Percentiles rank a stretch among this genome's conserved stretches.
These are phyloP conservation scores for Ophiostoma montium DNA, from an alignment of 2,329 filamentous ascomycete genomes.

Conservation along the genomic window DNA sequence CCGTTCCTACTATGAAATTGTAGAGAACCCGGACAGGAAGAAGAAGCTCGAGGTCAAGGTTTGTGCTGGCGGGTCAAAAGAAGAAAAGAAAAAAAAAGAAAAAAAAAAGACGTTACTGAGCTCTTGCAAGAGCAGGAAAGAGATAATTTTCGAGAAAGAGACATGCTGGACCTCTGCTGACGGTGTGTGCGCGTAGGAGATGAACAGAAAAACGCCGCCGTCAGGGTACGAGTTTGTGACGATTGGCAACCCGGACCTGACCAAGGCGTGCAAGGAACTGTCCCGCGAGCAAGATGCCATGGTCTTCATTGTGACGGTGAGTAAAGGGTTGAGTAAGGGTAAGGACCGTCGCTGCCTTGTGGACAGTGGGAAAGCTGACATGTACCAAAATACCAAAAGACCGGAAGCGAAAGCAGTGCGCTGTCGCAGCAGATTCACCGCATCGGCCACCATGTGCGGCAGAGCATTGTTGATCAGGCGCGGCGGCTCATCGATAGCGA, in stretches of 20 bases:
- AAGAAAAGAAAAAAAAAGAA: no score
- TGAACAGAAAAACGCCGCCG: constrained; percentile 35
- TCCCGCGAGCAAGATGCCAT: constrained; percentile 47
- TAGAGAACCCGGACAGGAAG: constrained; percentile 50
- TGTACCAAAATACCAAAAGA: not conserved
- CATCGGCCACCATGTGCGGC: constrained; percentile 45
- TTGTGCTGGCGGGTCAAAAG: constrained; percentile 13
- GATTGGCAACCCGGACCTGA: constrained; percentile 46
- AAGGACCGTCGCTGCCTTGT: no score
- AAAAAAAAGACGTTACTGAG: no score
- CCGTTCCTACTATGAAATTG: constrained; percentile 48
- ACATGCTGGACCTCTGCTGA: not conserved
- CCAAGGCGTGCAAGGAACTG: constrained; percentile 47
- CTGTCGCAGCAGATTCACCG: constrained; percentile 40
- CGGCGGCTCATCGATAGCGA: constrained; percentile 17
- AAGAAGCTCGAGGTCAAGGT: constrained; percentile 51
- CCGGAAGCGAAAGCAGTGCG: constrained; percentile 1
- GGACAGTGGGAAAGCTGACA: no score
- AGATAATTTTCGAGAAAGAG: no score
- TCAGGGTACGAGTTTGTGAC: constrained; percentile 50
- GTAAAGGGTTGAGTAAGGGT: constrained; percentile 14
- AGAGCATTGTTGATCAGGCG: constrained; percentile 45
- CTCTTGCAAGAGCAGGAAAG: no score
- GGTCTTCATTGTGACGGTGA: constrained; percentile 53
- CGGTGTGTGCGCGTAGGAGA: constrained; percentile 28